A percentile compares a stretch with the other conserved stretches of the same genome.
Evolutionary conservation across 2,329 filamentous ascomycete species (phyloP).

Genomic region (Curvularia sp.): DNA sequence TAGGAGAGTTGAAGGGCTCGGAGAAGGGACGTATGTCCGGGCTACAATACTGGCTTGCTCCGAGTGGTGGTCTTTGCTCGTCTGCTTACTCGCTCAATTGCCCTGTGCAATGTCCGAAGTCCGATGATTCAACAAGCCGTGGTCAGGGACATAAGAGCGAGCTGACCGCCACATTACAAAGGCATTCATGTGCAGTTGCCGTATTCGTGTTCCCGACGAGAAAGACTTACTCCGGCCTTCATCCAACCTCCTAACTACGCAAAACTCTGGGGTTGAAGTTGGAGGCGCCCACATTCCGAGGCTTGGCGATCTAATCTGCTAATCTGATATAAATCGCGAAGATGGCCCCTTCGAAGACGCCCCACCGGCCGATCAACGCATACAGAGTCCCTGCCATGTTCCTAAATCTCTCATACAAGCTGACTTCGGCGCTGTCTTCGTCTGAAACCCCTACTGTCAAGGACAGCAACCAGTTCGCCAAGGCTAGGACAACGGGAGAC

Average conservation of each 20-base stretch:
- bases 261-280: slow-evolving; percentile 25
- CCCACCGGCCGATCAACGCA: slow-evolving; percentile 38
- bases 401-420: slow-evolving; percentile 49
- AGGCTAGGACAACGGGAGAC: slow-evolving; percentile 55
- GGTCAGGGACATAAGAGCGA: slow-evolving; percentile 5
- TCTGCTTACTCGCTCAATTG: not conserved
- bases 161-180: slow-evolving; percentile 1
- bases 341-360: slow-evolving; percentile 29
- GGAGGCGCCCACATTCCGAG: slow-evolving; percentile 39
- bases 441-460: slow-evolving; percentile 42
- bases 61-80: slow-evolving; percentile 8
- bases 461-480: slow-evolving; percentile 55
- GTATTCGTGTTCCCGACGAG: not conserved
- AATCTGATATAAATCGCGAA: slow-evolving; percentile 40
- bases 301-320: slow-evolving; percentile 50
- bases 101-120: not conserved
- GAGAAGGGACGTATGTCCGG: slow-evolving; percentile 12
- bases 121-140: slow-evolving; percentile 12
- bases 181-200: not conserved
- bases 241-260: slow-evolving; percentile 3
- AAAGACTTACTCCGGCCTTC: slow-evolving; percentile 8
- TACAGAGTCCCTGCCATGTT: slow-evolving; percentile 49
- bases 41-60: not conserved
- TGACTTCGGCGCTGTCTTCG: slow-evolving; percentile 42
- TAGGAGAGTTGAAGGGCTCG: not conserved